A percentile compares a stretch with the other conserved stretches of the same genome.
Conservation (phyloP, 345 rosid genomes). For the Ceriops zippeliana region DNA sequence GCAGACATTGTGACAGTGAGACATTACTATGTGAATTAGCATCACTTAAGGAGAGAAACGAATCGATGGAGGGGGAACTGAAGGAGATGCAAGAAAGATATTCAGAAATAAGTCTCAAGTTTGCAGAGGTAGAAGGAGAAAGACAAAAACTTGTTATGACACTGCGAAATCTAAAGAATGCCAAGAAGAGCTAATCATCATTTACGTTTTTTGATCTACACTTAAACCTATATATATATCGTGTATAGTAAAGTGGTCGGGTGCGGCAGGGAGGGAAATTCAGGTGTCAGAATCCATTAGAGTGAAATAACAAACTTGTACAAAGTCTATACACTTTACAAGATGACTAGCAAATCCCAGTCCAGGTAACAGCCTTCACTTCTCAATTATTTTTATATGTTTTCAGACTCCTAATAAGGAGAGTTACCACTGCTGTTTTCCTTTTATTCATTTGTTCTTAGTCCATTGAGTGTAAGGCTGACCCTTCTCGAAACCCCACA, state of each 20-base stretch:
- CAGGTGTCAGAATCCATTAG: slow-evolving; percentile 14
- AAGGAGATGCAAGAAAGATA: slow-evolving; percentile 94
- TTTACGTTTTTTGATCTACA: slow-evolving; percentile 11
- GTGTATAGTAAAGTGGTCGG: slow-evolving; percentile 39
- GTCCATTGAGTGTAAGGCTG: too few species aligned
- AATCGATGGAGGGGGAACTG: slow-evolving; percentile 70
- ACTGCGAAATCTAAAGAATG: slow-evolving; percentile 69
- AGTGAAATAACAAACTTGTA: slow-evolving; percentile 37
- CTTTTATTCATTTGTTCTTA: too few species aligned
- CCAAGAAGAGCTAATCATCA: slow-evolving; percentile 42
- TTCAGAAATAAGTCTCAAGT: slow-evolving; percentile 82
- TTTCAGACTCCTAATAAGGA: too few species aligned
- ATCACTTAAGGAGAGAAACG: slow-evolving; percentile 55
- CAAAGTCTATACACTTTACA: slow-evolving; percentile 23
- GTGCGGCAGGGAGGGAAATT: slow-evolving; percentile 3
- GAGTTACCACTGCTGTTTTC: too few species aligned
- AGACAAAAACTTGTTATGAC: slow-evolving; percentile 90
- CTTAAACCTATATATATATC: slow-evolving; percentile 19
- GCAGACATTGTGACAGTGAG: slow-evolving; percentile 13
- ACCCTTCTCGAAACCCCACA: too few species aligned
- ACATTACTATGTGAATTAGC: slow-evolving; percentile 42
- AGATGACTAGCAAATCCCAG: slow-evolving; percentile 11
- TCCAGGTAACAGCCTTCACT: slow-evolving; percentile 14
- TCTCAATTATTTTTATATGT: too few species aligned
- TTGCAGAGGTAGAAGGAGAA: slow-evolving; percentile 95